Evolutionary conservation across 2,329 filamentous ascomycete genomes (phyloP), one percentile per base, ranked within the genome.

Genomic region (Curvularia eragrostidis): DNA sequence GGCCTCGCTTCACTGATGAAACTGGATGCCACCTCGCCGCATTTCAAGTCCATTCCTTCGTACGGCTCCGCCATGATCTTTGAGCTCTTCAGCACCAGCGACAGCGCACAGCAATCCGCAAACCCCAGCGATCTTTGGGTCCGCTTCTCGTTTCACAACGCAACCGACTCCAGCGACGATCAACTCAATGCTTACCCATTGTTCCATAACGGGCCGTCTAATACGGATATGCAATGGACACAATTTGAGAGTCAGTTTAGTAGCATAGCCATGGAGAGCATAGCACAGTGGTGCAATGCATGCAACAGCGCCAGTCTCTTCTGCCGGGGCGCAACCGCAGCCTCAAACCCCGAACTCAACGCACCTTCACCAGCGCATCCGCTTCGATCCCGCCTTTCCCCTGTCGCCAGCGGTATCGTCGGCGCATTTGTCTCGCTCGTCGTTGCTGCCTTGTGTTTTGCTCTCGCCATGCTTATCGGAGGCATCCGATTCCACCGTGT

Each of bases 71-170:
- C 74, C 47, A 77, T 75, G 42, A 53, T 74, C 41, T 71, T 76
- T 50, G 74, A 77, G 72, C 70, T 88, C 59, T 81, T 83, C 56
- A 80, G 81, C 24, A 3, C 28, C 1, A 56, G 53, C 28, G 77
- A 42, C 62, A 72, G 3, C 13, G 30, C 10, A 30, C 38, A 61
- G 86, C 53, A 70, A 80, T 43, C 64, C 71, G 18, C 69, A 8
- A 75, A 63, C 13, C 65, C 67, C 0, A 69, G 75, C 3, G 77
- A 86, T 21, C 77, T 88, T 39, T 84, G 75, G 71, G 81, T 87
- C 28, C 80, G 83, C 19, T 85, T 87, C 68, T 76, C 81, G 55
- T 82, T 84, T 73, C 83, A 82, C 64, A 87, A 88, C 64, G 84
- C 83, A 48, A 85, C 84, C 0, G 74, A 77, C 23, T 54, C 82